Percentiles rank a stretch among this genome's conserved stretches.
phyloP scores from a whole-genome alignment of 2,329 filamentous ascomycete genomes.

The Pestalotiopsis sp. region DNA sequence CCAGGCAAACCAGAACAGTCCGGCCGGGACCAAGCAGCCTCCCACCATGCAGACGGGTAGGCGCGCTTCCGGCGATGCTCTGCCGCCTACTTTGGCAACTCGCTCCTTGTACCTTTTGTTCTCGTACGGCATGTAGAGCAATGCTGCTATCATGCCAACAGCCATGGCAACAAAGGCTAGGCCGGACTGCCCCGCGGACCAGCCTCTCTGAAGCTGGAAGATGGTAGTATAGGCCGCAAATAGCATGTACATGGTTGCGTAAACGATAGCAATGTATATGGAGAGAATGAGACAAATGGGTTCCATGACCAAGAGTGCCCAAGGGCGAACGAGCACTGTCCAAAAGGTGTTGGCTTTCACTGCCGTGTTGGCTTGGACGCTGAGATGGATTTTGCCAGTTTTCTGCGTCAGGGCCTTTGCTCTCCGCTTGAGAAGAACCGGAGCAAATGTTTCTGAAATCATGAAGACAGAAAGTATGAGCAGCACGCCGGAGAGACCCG shows the following conservation, averaged over 20 bases:
- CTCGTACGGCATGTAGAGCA: conserved; percentile 48
- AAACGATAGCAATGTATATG: conserved; percentile 63
- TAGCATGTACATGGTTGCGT: conserved; percentile 57
- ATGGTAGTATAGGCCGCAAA: conserved; percentile 65
- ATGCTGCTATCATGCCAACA: conserved; percentile 62
- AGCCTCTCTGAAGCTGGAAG: conserved; percentile 59
- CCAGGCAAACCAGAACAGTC: conserved; percentile 69
- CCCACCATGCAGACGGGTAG: conserved; percentile 63
- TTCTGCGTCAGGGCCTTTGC: background rate
- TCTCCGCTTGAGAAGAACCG: background rate
- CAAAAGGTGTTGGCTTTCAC: conserved; percentile 13
- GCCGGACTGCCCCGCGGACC: conserved; percentile 58
- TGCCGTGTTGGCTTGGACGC: background rate
- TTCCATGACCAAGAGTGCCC: conserved; percentile 54
- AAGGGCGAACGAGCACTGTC: conserved; percentile 11
- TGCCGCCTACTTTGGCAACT: conserved; percentile 46
- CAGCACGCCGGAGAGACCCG: conserved; percentile 59
- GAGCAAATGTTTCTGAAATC: background rate
- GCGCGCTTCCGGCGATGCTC: conserved; percentile 65
- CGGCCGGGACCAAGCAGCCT: conserved; percentile 58
- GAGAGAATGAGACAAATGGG: conserved; percentile 67
- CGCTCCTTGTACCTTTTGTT: conserved; percentile 46
- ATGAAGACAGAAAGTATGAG: background rate
- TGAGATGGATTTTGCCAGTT: background rate
- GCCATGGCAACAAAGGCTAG: conserved; percentile 68